A percentile compares a stretch with the other conserved stretches of the same genome.
These are phyloP conservation scores for Lithocarpus polystachyus DNA, from an alignment of 306 rosid genomes.

Conservation along the genomic window DNA sequence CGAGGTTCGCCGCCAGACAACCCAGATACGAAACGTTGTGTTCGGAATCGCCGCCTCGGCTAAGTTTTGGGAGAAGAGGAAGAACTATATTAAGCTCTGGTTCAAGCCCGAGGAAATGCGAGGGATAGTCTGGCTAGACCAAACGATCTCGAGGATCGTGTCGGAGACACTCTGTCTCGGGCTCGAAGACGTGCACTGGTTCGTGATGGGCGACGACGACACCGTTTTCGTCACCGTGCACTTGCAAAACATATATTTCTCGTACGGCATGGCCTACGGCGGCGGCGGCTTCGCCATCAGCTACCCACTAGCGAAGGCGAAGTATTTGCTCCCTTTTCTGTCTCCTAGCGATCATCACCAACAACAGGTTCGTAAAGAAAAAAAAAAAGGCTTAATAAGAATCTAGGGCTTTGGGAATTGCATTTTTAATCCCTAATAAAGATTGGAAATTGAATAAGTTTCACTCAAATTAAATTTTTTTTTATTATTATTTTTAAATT, in stretches of 20 bases:
- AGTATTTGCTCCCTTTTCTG: too few relatives aligned
- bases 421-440: neutral
- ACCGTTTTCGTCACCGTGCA: constrained; percentile 86
- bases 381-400: neutral
- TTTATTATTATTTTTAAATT: neutral
- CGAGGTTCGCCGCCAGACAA: constrained; percentile 3
- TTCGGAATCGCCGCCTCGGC: constrained; percentile 96
- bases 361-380: neutral
- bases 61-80: constrained; percentile 74
- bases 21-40: constrained; percentile 62
- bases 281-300: constrained; percentile 97
- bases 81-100: constrained; percentile 91
- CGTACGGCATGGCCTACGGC: constrained; percentile 95
- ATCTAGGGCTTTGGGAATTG: neutral
- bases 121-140: constrained; percentile 87
- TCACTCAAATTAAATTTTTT: neutral
- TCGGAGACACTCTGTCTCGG: constrained; percentile 81
- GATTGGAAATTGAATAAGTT: neutral
- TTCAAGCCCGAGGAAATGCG: constrained; percentile 60
- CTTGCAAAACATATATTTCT: constrained; percentile 86
- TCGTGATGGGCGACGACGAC: constrained; percentile 99
- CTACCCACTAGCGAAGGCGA: constrained; percentile 65
- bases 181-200: constrained; percentile 67
- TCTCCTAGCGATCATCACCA: neutral
- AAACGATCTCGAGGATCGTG: constrained; percentile 70